phyloP scores from a whole-genome alignment of 2,329 filamentous ascomycete species.

The Escovopsis sp. region DNA sequence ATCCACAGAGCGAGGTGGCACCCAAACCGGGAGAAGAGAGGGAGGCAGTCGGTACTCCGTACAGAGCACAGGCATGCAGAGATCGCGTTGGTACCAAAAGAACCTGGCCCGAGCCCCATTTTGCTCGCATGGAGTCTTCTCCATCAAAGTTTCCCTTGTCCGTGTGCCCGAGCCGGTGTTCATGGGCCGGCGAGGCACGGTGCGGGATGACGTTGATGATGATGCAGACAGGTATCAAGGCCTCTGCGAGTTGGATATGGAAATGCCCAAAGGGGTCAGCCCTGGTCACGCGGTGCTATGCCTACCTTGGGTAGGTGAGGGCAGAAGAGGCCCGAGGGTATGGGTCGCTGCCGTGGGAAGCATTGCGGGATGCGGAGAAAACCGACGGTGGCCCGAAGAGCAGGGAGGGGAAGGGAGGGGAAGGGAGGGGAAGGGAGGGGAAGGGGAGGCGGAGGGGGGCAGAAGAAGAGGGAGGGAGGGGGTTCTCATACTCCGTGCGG shows the following conservation, averaged over 20 bases:
- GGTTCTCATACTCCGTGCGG: not conserved
- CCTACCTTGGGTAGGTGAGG: no score
- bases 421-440: no score
- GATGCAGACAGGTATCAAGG: not conserved
- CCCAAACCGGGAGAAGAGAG: not conserved
- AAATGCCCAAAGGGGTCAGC: no score
- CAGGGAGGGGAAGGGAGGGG: no score
- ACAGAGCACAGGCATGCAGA: constrained; percentile 3
- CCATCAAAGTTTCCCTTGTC: constrained; percentile 2
- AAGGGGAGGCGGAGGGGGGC: no score
- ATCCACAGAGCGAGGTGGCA: not conserved
- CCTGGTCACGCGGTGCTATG: no score
- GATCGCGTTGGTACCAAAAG: not conserved
- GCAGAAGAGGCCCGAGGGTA: no score
- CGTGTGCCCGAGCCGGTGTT: constrained; percentile 1
- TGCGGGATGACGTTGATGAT: constrained; percentile 6
- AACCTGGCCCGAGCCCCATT: not conserved
- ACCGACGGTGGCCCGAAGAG: no score
- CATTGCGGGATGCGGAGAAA: no score
- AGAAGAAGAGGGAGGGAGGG: not conserved
- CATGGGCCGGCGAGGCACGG: constrained; percentile 1
- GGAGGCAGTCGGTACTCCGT: constrained; percentile 3
- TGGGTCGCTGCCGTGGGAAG: no score
- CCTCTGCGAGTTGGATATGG: not conserved
- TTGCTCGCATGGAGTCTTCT: constrained; percentile 4